These are phyloP conservation scores for Inonotus hispidus DNA, from an alignment of 1,284 basidiomycete genomes.

Conservation along the genomic window DNA sequence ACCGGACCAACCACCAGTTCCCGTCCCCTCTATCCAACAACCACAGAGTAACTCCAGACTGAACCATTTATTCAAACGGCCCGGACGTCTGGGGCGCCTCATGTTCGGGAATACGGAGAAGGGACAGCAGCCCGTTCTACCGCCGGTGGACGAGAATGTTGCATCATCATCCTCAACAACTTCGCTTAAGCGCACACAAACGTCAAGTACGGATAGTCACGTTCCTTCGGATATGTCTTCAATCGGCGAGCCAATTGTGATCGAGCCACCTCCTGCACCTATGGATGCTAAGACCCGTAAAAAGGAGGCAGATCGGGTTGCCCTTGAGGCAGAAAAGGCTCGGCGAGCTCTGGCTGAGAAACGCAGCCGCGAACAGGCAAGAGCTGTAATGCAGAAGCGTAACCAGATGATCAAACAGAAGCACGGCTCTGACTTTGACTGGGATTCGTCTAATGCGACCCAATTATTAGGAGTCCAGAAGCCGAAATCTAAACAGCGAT, in stretches of 20 bases:
- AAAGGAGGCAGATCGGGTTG: slow-evolving; percentile 84
- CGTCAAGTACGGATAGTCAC: slow-evolving; percentile 69
- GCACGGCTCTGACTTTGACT: slow-evolving; percentile 49
- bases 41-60: slow-evolving; percentile 20
- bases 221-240: slow-evolving; percentile 51
- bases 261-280: slow-evolving; percentile 31
- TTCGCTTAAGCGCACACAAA: slow-evolving; percentile 83
- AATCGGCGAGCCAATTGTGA: slow-evolving; percentile 26
- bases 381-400: slow-evolving; percentile 94
- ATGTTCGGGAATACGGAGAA: slow-evolving; percentile 80
- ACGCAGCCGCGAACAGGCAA: slow-evolving; percentile 78
- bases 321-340: slow-evolving; percentile 84
- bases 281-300: slow-evolving; percentile 81
- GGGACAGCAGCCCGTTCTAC: slow-evolving; percentile 49
- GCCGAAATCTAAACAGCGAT: slow-evolving; percentile 32
- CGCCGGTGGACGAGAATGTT: slow-evolving; percentile 67
- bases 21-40: slow-evolving; percentile 31
- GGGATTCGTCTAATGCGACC: slow-evolving; percentile 40
- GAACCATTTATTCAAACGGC: slow-evolving; percentile 64
- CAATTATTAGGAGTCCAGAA: slow-evolving; percentile 39
- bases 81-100: slow-evolving; percentile 53
- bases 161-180: slow-evolving; percentile 46
- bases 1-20: slow-evolving; percentile 28
- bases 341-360: slow-evolving; percentile 76
- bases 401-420: slow-evolving; percentile 62